Evolutionary conservation across 192 early-diverging fungal genomes (phyloP).

Genomic region (Umbelopsis ramanniana): DNA sequence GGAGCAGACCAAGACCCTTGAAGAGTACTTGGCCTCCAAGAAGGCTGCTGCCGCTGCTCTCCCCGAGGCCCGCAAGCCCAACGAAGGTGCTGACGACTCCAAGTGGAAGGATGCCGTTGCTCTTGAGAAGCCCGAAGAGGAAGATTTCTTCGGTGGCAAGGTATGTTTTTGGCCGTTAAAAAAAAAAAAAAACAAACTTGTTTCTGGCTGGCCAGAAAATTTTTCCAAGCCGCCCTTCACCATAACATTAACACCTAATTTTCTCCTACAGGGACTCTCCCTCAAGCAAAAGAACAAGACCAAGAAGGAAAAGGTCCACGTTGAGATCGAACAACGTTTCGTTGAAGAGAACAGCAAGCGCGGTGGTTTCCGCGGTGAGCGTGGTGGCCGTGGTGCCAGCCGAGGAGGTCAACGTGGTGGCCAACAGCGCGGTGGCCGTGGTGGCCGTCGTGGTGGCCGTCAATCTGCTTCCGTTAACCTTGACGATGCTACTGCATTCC

Average conservation of each 20-base stretch:
- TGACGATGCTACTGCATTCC: slow-evolving; percentile 76
- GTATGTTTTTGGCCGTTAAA: no score
- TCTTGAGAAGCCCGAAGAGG: slow-evolving; percentile 73
- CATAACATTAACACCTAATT: neutral
- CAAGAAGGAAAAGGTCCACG: slow-evolving; percentile 72
- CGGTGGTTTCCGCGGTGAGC: slow-evolving; percentile 60
- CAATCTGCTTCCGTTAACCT: slow-evolving; percentile 58
- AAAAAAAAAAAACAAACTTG: no score
- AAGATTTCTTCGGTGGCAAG: slow-evolving; percentile 76
- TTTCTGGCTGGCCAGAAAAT: no score
- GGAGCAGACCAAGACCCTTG: slow-evolving; percentile 82
- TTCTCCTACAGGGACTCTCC: slow-evolving; percentile 29
- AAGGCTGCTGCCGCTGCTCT: slow-evolving; percentile 63
- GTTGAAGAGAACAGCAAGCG: slow-evolving; percentile 59
- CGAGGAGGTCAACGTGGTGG: slow-evolving; percentile 43
- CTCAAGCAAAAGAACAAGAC: slow-evolving; percentile 62
- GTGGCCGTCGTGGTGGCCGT: slow-evolving; percentile 46
- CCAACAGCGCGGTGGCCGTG: slow-evolving; percentile 45
- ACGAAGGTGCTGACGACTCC: slow-evolving; percentile 84
- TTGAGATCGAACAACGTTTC: slow-evolving; percentile 74
- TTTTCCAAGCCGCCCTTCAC: no score
- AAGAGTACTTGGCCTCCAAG: slow-evolving; percentile 83
- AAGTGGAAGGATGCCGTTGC: slow-evolving; percentile 82
- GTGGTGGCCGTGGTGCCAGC: slow-evolving; percentile 50
- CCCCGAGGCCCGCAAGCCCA: slow-evolving; percentile 76